Evolutionary conservation across 2,329 filamentous ascomycete species (phyloP).

Genomic region (Fonsecaea pugnacius): DNA sequence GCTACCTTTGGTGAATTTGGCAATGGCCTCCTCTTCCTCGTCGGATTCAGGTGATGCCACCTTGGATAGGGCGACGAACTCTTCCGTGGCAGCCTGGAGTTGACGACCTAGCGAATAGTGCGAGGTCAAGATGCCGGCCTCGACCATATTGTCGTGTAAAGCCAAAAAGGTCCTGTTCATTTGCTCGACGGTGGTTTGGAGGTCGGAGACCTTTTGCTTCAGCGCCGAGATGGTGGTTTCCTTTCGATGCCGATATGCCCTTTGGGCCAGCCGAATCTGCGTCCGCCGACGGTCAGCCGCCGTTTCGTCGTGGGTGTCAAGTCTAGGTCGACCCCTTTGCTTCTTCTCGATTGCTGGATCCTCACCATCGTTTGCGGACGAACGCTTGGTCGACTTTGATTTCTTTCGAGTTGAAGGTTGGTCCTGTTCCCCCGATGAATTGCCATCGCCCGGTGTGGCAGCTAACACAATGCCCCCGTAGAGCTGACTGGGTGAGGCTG

Average conservation of each 20-base stretch:
- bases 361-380: slow-evolving; percentile 20
- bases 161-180: slow-evolving; percentile 73
- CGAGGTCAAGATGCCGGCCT: slow-evolving; percentile 28
- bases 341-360: slow-evolving; percentile 32
- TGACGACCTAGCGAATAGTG: slow-evolving; percentile 28
- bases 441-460: slow-evolving; percentile 11
- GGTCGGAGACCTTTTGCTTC: slow-evolving; percentile 69
- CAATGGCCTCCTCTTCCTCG: slow-evolving; percentile 33
- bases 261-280: slow-evolving; percentile 82
- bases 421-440: slow-evolving; percentile 27
- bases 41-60: slow-evolving; percentile 27
- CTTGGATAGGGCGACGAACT: slow-evolving; percentile 31
- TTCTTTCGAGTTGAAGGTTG: slow-evolving; percentile 18
- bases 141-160: slow-evolving; percentile 66
- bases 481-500: slow-evolving; percentile 17
- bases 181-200: slow-evolving; percentile 71
- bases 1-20: slow-evolving; percentile 19
- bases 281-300: slow-evolving; percentile 80
- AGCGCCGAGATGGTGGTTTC: slow-evolving; percentile 77
- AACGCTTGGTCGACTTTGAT: slow-evolving; percentile 25
- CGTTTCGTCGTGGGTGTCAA: slow-evolving; percentile 78
- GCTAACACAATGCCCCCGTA: slow-evolving; percentile 26
- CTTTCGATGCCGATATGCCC: slow-evolving; percentile 83
- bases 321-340: slow-evolving; percentile 71
- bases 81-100: slow-evolving; percentile 29